Conservation (phyloP, 139 green algal genomes). For the Tetraselmis chui region DNA sequence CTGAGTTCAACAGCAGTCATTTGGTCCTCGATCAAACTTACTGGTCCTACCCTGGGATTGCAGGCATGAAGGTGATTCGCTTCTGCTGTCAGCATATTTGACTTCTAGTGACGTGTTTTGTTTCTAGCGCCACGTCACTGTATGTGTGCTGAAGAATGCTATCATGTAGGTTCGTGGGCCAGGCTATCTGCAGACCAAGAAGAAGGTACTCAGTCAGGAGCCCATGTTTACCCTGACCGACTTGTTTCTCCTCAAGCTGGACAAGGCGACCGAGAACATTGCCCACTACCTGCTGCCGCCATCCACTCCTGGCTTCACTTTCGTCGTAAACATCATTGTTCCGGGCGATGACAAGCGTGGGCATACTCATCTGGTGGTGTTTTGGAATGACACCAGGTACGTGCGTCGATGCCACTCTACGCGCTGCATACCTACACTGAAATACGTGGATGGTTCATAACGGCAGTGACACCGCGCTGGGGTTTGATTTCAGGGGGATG, state of each 20-base stretch:
- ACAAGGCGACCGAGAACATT: slow-evolving; percentile 44
- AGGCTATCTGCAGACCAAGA: slow-evolving; percentile 31
- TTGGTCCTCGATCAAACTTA: slow-evolving; percentile 9
- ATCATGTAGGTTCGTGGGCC: background rate
- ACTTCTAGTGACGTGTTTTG: no score
- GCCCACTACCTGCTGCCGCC: slow-evolving; percentile 39
- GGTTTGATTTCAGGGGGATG: background rate
- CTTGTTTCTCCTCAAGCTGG: slow-evolving; percentile 47
- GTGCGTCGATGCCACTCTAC: background rate
- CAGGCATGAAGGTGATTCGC: slow-evolving; percentile 30
- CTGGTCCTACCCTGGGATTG: slow-evolving; percentile 42
- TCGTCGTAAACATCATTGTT: slow-evolving; percentile 64
- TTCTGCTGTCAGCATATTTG: no score
- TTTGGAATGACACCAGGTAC: background rate
- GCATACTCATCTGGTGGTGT: background rate
- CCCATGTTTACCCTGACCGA: slow-evolving; percentile 48
- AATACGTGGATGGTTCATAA: background rate
- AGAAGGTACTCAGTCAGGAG: slow-evolving; percentile 44
- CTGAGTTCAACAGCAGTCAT: background rate
- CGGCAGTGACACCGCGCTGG: background rate
- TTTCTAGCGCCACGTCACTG: no score
- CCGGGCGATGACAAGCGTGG: slow-evolving; percentile 16
- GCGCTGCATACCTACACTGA: background rate
- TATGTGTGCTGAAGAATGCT: no score
- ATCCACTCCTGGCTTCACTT: slow-evolving; percentile 47